These are phyloP conservation scores for Atkinsonella texensis DNA, from an alignment of 2,329 filamentous ascomycete genomes.

Conservation along the genomic window DNA sequence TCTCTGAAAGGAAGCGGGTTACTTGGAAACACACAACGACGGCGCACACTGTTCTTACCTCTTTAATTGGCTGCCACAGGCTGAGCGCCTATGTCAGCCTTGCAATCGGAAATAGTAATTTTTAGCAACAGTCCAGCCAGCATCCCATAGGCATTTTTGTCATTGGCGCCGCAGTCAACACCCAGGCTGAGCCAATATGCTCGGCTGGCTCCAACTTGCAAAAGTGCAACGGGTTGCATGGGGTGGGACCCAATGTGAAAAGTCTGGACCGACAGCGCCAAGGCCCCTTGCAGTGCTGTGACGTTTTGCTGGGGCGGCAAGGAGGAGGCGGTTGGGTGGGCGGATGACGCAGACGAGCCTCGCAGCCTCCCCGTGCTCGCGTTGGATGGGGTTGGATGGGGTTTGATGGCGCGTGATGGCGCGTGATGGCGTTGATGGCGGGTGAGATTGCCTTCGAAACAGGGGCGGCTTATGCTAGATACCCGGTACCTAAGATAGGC, in stretches of 20 bases:
- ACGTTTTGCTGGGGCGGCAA: conserved; percentile 11
- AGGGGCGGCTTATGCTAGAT: too few species aligned
- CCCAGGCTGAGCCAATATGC: not conserved
- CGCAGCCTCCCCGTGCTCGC: not conserved
- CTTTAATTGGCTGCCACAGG: too few species aligned
- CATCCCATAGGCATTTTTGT: not conserved
- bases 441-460: too few species aligned
- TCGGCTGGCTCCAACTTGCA: not conserved
- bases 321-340: not conserved
- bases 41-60: too few species aligned
- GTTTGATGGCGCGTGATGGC: too few species aligned
- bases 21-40: too few species aligned
- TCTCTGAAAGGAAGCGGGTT: too few species aligned
- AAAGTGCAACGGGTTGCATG: not conserved
- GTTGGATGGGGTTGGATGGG: not conserved
- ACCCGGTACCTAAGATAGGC: too few species aligned
- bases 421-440: too few species aligned
- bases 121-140: too few species aligned
- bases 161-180: not conserved
- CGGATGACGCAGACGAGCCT: conserved; percentile 1
- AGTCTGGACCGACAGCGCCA: conserved; percentile 11
- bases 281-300: conserved; percentile 10
- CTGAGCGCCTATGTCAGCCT: too few species aligned
- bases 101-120: too few species aligned
- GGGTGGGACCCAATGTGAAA: not conserved